Percentiles rank a stretch among this genome's conserved stretches.
phyloP scores from a whole-genome alignment of 1,284 basidiomycete genomes.

The Cryptococcus sp. region DNA sequence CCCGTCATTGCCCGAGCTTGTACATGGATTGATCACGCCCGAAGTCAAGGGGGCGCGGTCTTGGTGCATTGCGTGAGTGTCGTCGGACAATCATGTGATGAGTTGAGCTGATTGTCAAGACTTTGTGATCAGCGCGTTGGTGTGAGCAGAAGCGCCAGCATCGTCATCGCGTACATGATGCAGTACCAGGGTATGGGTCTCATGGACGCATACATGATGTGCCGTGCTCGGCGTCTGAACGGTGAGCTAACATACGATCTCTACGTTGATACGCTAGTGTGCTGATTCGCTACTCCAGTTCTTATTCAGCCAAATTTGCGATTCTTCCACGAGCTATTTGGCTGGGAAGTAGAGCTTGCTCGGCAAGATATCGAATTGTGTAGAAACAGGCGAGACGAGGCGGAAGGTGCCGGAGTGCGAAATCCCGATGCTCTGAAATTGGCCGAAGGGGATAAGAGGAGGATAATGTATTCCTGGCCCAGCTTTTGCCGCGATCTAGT shows the following conservation, averaged over 20 bases:
- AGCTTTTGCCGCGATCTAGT: conserved; percentile 52
- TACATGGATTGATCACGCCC: conserved; percentile 88
- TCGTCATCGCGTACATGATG: conserved; percentile 97
- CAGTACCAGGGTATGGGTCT: conserved; percentile 83
- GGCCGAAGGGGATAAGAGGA: conserved; percentile 24
- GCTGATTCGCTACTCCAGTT: conserved; percentile 52
- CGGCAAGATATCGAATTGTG: conserved; percentile 33
- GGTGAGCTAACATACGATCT: conserved; percentile 26
- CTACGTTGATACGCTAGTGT: neutral
- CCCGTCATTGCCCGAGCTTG: conserved; percentile 84
- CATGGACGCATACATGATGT: conserved; percentile 81
- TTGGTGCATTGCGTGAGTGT: conserved; percentile 77
- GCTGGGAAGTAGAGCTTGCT: conserved; percentile 81
- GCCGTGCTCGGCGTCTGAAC: conserved; percentile 49
- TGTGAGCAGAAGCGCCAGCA: conserved; percentile 88
- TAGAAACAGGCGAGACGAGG: conserved; percentile 22
- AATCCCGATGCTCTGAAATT: conserved; percentile 24
- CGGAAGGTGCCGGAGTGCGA: conserved; percentile 23
- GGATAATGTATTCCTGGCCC: conserved; percentile 50
- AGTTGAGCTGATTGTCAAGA: neutral
- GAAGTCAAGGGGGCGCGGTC: conserved; percentile 78
- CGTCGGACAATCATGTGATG: neutral
- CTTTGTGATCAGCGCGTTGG: conserved; percentile 67
- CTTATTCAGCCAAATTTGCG: conserved; percentile 94
- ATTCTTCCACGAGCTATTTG: conserved; percentile 86